Evolutionary conservation across 805 yeast genomes (phyloP), one percentile per base, ranked within the genome.

Genomic region (Candida quercuum): DNA sequence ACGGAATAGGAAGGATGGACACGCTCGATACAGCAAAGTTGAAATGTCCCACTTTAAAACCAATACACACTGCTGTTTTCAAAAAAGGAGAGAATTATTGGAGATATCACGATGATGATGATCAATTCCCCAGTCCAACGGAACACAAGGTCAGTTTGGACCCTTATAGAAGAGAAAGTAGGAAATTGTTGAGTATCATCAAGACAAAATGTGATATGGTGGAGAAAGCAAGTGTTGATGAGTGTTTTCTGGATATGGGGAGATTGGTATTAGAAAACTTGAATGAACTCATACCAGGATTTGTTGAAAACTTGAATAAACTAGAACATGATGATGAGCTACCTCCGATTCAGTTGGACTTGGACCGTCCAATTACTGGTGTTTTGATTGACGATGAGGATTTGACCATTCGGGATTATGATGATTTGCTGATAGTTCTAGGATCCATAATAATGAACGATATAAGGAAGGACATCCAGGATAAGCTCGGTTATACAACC

Each of bases 221-320:
- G 1, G 96, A 93, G 57, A 89, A 89, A 61, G 98, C 96, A 0
- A 87, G 97, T 61, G 93, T 89, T 15, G 99, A 93, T 61, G 99
- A 93, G 61, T 80, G 88, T 34, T 93, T 83, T 54, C 46, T 93
- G 47, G 97, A 93, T 60, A 58, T 93, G 28, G 96, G 97, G 0
- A 64, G 83, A 27, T 47, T 74, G 18, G 74, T 86, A 0, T 70
- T 74, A 48, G 41, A 56, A 2, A 61, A 55, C 35, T 57, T 78
- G 10, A 32, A 68, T 3, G 61, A 60, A 11, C 27, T 59, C 3
- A 72, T 74, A 35, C 91, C 94, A 0, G 52, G 62, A 7, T 42
- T 80, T 14, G 22, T 52, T 3, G 47, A 49, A 3, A 30, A 26
- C 3, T 30, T 49, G 16, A 45, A 49, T 4, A 41, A 36, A 13